phyloP scores from a whole-genome alignment of 495 filamentous ascomycete genomes.

The Diplogelasinospora grovesii region DNA sequence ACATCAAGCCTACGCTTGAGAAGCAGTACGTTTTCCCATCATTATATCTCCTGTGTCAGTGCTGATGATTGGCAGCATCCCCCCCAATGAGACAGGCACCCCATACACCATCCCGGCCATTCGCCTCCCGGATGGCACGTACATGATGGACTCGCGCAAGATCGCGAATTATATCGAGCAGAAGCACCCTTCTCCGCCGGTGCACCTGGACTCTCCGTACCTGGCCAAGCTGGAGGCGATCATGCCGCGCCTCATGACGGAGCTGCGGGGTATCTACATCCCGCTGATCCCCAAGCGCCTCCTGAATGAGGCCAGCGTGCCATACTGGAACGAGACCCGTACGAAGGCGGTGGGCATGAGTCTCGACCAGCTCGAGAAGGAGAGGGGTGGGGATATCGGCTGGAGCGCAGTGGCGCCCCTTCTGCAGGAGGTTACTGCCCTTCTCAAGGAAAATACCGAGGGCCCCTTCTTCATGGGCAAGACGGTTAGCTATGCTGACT shows the following conservation, averaged over 20 bases:
- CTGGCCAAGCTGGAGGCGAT: constrained; percentile 24
- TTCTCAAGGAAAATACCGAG: constrained; percentile 41
- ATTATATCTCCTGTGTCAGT: not conserved
- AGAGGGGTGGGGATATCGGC: constrained; percentile 27
- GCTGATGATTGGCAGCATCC: constrained; percentile 21
- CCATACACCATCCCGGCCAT: constrained; percentile 52
- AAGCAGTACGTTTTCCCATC: constrained; percentile 17
- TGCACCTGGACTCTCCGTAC: constrained; percentile 44
- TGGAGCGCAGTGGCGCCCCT: constrained; percentile 32
- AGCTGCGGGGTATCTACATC: constrained; percentile 24
- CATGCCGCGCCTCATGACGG: constrained; percentile 9
- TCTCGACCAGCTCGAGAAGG: constrained; percentile 28
- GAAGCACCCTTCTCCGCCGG: constrained; percentile 43
- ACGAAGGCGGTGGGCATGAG: constrained; percentile 33
- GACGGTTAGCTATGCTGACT: constrained; percentile 35
- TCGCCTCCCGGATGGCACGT: constrained; percentile 42
- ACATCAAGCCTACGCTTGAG: constrained; percentile 37
- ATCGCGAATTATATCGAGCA: constrained; percentile 49
- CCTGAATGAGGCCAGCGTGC: constrained; percentile 30
- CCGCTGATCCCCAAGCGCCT: constrained; percentile 30
- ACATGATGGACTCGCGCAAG: constrained; percentile 49
- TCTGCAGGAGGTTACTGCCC: constrained; percentile 33
- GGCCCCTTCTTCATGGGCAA: constrained; percentile 44
- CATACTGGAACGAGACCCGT: constrained; percentile 43
- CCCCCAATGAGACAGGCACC: constrained; percentile 6